phyloP scores from a whole-genome alignment of 2,329 filamentous ascomycete genomes.

The Fusarium sp. region DNA sequence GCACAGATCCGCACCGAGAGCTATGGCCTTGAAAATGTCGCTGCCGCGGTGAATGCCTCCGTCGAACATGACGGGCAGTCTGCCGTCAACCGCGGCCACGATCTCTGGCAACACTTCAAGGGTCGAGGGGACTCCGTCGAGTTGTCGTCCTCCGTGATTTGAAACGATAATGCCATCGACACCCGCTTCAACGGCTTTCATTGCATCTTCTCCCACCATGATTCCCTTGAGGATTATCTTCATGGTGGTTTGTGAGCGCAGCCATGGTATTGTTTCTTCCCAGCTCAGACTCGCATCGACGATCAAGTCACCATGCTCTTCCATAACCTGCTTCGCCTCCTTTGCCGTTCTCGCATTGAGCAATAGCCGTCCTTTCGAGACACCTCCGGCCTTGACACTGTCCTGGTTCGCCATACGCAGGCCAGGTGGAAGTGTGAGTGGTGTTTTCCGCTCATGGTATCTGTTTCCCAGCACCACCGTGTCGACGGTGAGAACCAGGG shows the following conservation, averaged over 20 bases:
- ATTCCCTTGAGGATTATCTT: not conserved
- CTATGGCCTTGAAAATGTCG: not conserved
- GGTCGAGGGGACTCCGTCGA: not conserved
- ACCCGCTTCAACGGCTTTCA: not conserved
- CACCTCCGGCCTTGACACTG: no score
- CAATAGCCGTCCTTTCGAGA: no score
- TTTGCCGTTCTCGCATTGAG: no score
- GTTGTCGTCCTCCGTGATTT: not conserved
- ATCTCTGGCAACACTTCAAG: not conserved
- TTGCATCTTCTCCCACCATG: not conserved
- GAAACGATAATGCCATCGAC: not conserved
- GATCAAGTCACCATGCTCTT: no score
- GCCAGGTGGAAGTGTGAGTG: no score
- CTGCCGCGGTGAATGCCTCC: not conserved
- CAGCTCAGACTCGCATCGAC: not conserved
- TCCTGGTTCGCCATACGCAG: no score
- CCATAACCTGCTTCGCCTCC: no score
- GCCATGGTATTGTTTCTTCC: not conserved
- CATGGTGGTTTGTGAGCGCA: not conserved
- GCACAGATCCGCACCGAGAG: not conserved
- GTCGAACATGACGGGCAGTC: not conserved
- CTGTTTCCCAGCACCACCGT: no score
- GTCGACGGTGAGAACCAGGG: no score
- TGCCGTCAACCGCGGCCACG: not conserved
- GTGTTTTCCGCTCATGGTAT: no score